Evolutionary conservation across 768 basidiomycete genomes (phyloP), one percentile per base, ranked within the genome.

Genomic region (Naganishia kalamii): DNA sequence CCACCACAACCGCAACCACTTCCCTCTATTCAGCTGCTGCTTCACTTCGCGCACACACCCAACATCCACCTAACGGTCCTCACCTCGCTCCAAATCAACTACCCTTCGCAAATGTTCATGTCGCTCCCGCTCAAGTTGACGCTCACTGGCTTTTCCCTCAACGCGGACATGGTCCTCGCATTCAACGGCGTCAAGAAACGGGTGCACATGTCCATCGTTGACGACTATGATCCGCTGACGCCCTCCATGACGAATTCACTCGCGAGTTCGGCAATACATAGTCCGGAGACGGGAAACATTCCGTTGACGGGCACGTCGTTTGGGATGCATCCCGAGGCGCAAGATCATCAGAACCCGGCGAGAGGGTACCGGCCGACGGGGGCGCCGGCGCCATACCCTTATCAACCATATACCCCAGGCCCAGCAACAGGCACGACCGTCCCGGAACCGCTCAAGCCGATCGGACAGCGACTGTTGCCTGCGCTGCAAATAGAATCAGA

Each of bases 81-180:
- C 32, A 98, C 96, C 0, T 93, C 91, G 10, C 83, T 98, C 29
- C 84, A 92, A 67, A 92, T 99, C 79, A 96, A 99, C 79, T 97
- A 98, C 76, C 96, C 96, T 5, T 92, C 92, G 0, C 87, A 88
- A 0, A 85, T 88, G 76, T 98, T 99, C 82, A 97, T 99, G 93
- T 87, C 90, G 15, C 83, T 99, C 27, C 96, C 96, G 7, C 89
- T 99, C 77, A 88, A 89, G 72, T 86, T 98, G 62, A 88, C 87
- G n/a, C 85, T 98, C 29, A 93, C 88, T 0, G 90, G 90, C 0
- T 82, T 98, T 65, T 81, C 92, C 15, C 90, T 98, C 77, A 83
- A 83, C 13, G 90, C 90, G 64, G 90, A 94, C 72, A 80, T 98
- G 48, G 88, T 89, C 10, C 84, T 97, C 37, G 96, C 94, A 13